Percentiles rank a stretch among this genome's conserved stretches.
These are phyloP conservation scores for Russula griseocarnosa DNA, from an alignment of 768 basidiomycete species.

Conservation along the genomic window DNA sequence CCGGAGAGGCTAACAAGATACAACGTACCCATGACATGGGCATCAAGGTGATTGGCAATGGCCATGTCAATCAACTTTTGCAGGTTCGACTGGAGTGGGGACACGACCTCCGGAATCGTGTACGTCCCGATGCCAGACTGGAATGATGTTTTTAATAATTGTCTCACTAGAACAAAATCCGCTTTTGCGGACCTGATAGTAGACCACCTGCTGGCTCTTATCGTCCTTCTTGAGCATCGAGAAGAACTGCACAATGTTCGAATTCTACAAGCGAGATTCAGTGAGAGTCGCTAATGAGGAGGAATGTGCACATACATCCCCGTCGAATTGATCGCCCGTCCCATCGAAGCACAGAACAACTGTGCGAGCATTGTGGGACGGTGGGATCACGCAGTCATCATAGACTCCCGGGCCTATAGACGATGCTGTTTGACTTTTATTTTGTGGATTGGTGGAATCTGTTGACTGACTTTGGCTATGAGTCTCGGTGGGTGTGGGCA, in stretches of 20 bases:
- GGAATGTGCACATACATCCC: constrained; percentile 45
- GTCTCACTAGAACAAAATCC: neutral
- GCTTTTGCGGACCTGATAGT: constrained; percentile 39
- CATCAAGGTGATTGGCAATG: constrained; percentile 57
- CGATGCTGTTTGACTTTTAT: constrained; percentile 1
- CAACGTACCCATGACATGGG: constrained; percentile 62
- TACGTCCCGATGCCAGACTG: constrained; percentile 75
- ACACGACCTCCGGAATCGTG: constrained; percentile 56
- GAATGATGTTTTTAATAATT: neutral
- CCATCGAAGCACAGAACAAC: constrained; percentile 61
- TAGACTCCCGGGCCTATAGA: neutral
- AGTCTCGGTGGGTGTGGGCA: too few species aligned
- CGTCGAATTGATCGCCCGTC: constrained; percentile 60
- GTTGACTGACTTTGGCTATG: neutral
- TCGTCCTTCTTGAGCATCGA: constrained; percentile 68
- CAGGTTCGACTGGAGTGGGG: constrained; percentile 50
- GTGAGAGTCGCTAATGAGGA: neutral
- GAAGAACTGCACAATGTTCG: constrained; percentile 62
- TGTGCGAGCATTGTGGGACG: constrained; percentile 7
- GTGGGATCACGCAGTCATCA: constrained; percentile 29
- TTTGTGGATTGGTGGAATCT: neutral
- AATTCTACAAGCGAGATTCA: too few species aligned
- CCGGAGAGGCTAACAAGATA: neutral
- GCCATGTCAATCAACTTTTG: constrained; percentile 56
- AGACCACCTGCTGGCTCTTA: constrained; percentile 33